Percentiles rank a stretch among this genome's conserved stretches.
Evolutionary conservation across 2,329 filamentous ascomycete species (phyloP).

Genomic region (Bretziella fagacearum): DNA sequence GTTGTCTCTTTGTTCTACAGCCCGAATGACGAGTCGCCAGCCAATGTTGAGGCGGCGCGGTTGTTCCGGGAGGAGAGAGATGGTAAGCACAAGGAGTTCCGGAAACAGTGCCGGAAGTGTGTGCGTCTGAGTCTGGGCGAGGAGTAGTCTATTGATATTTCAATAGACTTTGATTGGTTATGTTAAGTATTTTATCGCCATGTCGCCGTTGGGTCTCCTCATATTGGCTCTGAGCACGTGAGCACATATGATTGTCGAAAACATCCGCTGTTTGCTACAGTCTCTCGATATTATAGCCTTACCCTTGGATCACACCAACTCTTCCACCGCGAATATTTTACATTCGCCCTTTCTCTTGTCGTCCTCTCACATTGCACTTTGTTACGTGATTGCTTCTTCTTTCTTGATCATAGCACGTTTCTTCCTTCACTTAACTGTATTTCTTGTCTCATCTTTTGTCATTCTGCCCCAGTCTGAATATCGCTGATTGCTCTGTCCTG

Average conservation of each 20-base stretch:
- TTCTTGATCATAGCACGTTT: background rate
- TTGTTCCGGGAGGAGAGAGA: slow-evolving; percentile 66
- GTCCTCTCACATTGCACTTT: background rate
- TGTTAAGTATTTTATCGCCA: too few relatives aligned
- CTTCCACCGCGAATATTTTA: too few relatives aligned
- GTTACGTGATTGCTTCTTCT: background rate
- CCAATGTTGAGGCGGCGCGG: slow-evolving; percentile 83
- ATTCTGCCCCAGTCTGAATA: too few relatives aligned
- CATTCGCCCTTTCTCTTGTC: background rate
- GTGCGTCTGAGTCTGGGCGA: slow-evolving; percentile 70
- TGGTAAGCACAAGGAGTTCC: slow-evolving; percentile 50
- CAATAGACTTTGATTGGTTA: background rate
- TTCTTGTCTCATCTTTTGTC: background rate
- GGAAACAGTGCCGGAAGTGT: slow-evolving; percentile 58
- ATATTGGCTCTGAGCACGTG: too few relatives aligned
- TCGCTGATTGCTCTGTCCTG: too few relatives aligned
- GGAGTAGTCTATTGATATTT: slow-evolving; percentile 28
- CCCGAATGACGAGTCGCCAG: slow-evolving; percentile 89
- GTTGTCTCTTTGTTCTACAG: slow-evolving; percentile 85
- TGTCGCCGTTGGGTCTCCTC: too few relatives aligned
- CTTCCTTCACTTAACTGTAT: background rate
- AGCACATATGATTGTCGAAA: too few relatives aligned
- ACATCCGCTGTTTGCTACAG: too few relatives aligned
- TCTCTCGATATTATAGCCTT: too few relatives aligned
- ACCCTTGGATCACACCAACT: too few relatives aligned